phyloP scores from a whole-genome alignment of 2,329 filamentous ascomycete species.

The Metarhizium brunneum region DNA sequence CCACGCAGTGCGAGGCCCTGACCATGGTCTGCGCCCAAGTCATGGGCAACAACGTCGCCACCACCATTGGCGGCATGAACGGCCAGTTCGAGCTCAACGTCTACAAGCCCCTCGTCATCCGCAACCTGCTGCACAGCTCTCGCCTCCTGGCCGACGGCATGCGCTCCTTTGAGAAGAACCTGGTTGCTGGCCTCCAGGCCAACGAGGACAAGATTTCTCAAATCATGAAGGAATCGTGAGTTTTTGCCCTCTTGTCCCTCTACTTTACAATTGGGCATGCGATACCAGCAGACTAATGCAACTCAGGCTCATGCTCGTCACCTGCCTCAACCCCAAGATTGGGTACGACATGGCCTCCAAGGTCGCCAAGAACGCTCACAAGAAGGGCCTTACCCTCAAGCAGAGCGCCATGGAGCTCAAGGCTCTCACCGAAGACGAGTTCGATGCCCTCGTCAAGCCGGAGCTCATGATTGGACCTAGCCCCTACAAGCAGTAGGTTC shows the following conservation, averaged over 20 bases:
- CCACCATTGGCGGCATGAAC: conserved; percentile 91
- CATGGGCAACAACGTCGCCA: conserved; percentile 92
- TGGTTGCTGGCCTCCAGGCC: conserved; percentile 78
- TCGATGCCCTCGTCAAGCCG: conserved; percentile 80
- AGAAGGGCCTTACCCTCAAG: conserved; percentile 93
- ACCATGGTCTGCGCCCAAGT: conserved; percentile 98
- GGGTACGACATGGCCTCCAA: conserved; percentile 96
- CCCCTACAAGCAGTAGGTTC: conserved; percentile 36
- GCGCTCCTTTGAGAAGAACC: conserved; percentile 89
- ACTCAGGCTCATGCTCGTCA: conserved; percentile 86
- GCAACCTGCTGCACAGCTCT: conserved; percentile 87
- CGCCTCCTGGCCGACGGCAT: conserved; percentile 86
- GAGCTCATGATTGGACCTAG: conserved; percentile 91
- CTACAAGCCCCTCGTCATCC: conserved; percentile 95
- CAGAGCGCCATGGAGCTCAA: conserved; percentile 89
- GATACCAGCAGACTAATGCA: background rate
- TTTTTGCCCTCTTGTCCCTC: conserved; percentile 12
- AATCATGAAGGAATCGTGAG: conserved; percentile 90
- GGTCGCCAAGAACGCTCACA: conserved; percentile 97
- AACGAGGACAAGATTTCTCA: conserved; percentile 87
- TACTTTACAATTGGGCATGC: background rate
- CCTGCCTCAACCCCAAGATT: conserved; percentile 94
- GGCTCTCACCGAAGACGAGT: conserved; percentile 79
- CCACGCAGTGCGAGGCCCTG: conserved; percentile 93
- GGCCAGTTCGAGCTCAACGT: conserved; percentile 99